Conservation (phyloP, 202 grass and related monocot genomes). For the Sporobolus alterniflorus region DNA sequence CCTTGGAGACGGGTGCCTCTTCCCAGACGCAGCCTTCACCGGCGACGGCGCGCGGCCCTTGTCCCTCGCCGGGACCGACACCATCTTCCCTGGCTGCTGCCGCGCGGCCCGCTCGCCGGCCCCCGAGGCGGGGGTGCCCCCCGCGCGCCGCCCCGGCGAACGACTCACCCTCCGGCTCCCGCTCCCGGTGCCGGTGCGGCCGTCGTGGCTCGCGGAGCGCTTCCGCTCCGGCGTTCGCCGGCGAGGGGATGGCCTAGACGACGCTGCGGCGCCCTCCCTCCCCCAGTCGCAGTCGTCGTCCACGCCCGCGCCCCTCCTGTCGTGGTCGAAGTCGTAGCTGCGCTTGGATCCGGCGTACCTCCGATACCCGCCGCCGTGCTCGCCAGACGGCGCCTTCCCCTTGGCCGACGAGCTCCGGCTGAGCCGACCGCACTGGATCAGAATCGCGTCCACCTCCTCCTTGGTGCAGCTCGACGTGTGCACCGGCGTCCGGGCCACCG, state of each 20-base stretch:
- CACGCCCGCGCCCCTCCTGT: constrained; percentile 50
- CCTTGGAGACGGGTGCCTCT: constrained; percentile 74
- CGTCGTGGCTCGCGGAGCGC: constrained; percentile 74
- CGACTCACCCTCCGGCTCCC: constrained; percentile 77
- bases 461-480: constrained; percentile 93
- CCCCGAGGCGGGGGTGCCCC: constrained; percentile 8
- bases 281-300: constrained; percentile 63
- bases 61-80: constrained; percentile 76
- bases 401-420: constrained; percentile 88
- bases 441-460: constrained; percentile 93
- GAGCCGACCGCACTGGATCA: constrained; percentile 93
- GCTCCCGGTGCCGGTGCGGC: constrained; percentile 29
- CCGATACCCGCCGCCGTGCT: constrained; percentile 41
- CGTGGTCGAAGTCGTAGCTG: constrained; percentile 91
- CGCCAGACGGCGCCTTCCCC: constrained; percentile 53
- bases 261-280: constrained; percentile 37
- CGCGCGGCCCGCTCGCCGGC: constrained; percentile 19
- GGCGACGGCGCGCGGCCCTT: constrained; percentile 61
- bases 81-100: constrained; percentile 77
- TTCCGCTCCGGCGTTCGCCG: constrained; percentile 78
- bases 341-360: constrained; percentile 85
- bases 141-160: constrained; percentile 66
- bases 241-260: constrained; percentile 73
- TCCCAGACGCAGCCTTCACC: constrained; percentile 34
- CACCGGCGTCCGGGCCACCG: constrained; percentile 45